Base-by-base conservation (phyloP, 2,329 filamentous ascomycete species). In the Clonostachys chloroleuca region DNA sequence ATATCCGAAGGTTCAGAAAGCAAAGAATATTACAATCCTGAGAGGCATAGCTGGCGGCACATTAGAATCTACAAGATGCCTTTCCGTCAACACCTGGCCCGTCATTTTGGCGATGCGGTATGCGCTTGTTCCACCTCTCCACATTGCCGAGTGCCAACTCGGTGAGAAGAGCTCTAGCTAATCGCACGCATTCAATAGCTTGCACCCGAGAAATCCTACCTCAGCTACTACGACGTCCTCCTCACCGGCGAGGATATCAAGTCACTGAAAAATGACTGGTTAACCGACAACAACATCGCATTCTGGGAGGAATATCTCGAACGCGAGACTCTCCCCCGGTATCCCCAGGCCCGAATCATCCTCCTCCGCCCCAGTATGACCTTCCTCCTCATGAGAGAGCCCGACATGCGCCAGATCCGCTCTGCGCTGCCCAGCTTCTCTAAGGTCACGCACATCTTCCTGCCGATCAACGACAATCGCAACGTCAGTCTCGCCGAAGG, bases 291-390 rank as follows among this genome's bases (percentile, higher is more conserved):
- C 72, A 92, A 91, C 57, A 97, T 99, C 55, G 86, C 90, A 44
- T 97, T 99, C 64, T 99, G 94, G 92, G 89, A 97, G 78, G 92
- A 97, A 78, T 95, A 83, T 64, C 83, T 99, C 54, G 94, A 99
- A 67, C 89, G 84, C 52, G 92, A 97, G 72, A 84, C 90, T 51
- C 84, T 99, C 30, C 74, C 76, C 33, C 81, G 83, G 56, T 95
- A 87, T 62, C 88, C 89, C 10, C 84, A 88, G 61, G 90, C 90
- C 17, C 82, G 90, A 53, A 96, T 99, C 63, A 78, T 92, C 50
- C 87, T 99, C 48, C 84, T 99, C 30, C 88, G 92, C 12, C 94
- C 94, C 1, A 89, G 86, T 59, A 95, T 97, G 88, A 86, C 89
- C 47, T 95, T 94, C 64, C 84, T 97, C 66, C 81, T 97, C 52